Evolutionary conservation across 495 filamentous ascomycete species (phyloP).

Genomic region (Podospora sp.): DNA sequence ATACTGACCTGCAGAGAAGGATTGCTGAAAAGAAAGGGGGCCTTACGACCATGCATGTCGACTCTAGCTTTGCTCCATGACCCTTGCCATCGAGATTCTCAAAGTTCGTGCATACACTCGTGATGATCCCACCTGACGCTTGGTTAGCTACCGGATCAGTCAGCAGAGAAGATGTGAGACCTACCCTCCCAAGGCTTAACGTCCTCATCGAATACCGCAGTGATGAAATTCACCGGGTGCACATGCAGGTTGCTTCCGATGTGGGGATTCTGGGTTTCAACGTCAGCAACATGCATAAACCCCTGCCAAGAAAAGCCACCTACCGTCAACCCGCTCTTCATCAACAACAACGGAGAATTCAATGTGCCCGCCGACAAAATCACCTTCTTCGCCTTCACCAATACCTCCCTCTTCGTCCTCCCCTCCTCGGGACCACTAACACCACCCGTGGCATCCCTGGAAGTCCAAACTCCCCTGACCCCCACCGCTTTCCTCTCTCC

Average conservation of each 20-base stretch:
- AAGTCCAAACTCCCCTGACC: constrained; percentile 72
- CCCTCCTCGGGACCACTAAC: constrained; percentile 51
- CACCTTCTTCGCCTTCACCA: constrained; percentile 80
- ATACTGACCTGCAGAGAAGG: neutral
- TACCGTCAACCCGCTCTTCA: constrained; percentile 68
- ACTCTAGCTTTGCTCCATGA: constrained; percentile 82
- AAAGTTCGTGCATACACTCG: constrained; percentile 72
- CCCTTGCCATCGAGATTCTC: constrained; percentile 81
- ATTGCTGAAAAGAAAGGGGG: neutral
- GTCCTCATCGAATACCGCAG: constrained; percentile 66
- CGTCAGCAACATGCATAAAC: neutral
- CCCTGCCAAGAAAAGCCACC: neutral
- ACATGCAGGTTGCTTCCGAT: constrained; percentile 84
- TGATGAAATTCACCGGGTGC: constrained; percentile 69
- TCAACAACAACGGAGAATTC: constrained; percentile 72
- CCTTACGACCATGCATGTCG: constrained; percentile 61
- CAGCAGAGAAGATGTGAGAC: neutral
- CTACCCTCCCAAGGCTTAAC: constrained; percentile 75
- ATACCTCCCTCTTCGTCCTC: constrained; percentile 57
- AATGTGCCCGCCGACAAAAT: constrained; percentile 74
- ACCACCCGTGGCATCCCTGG: constrained; percentile 63
- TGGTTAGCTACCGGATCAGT: neutral
- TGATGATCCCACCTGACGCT: constrained; percentile 52
- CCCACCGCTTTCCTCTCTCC: constrained; percentile 64
- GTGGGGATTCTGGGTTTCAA: constrained; percentile 65